Base-by-base conservation (phyloP, 352 stramenopile genomes). In the Globisporangium spiculum region DNA sequence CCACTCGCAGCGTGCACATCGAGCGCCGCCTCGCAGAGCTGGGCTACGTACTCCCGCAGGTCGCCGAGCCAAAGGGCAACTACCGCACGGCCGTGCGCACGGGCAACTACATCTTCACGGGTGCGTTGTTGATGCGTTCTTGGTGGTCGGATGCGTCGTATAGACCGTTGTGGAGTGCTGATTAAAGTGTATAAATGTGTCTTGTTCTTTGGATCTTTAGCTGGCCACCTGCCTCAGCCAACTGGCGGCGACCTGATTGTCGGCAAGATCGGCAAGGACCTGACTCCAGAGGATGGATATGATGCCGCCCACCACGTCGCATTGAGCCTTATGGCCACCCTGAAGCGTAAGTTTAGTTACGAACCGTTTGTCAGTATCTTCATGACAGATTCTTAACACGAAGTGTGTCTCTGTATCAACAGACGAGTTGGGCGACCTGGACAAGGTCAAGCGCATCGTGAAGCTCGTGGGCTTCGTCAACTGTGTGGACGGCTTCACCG, bases 401-500 rank as follows among this genome's bases (percentile, higher is more conserved):
- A 27, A 24, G 26, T 27, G 14, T 46, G 20, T 27, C 7, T 4
- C 16, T 46, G 27, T 8, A 4, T 12, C 0, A 2, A 27, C 59
- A 89, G 80, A 76, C 30, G 80, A 92, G 66, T 57, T 92, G 5
- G 88, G 88, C 20, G 89, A 98, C 72, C 77, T 98, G 16, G 91
- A 97, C 76, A 70, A 84, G n/a, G 79, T 98, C 62, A 92, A 85
- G 71, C 80, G 90, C 65, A 81, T 98, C 56, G 91, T 98, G 50
- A 98, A 98, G 82, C 72, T 98, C 53, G 87, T 94, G 52, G 94
- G 94, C 41, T 98, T 98, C 76, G 93, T 98, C 12, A 96, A 97
- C 75, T 98, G 90, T 68, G 76, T 88, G 32, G 83, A 95, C 63
- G 85, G 84, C 57, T 98, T 97, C 77, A 71, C 77, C 14, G 73